Conservation (phyloP, 2,329 filamentous ascomycete genomes). For the Penicillium italicum region DNA sequence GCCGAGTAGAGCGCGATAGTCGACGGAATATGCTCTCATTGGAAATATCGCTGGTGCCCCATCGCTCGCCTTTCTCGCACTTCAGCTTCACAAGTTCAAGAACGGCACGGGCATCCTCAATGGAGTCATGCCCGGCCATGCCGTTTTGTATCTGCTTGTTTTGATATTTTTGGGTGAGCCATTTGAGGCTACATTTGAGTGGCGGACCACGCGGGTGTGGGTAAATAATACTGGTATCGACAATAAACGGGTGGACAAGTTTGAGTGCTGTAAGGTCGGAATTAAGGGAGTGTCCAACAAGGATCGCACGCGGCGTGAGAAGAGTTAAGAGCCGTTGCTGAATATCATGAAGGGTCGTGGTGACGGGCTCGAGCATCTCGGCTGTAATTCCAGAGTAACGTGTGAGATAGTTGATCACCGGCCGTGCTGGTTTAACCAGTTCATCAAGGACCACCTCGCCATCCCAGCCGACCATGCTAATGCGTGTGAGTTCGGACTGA, state of each 20-base stretch:
- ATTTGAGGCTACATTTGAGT: constrained; percentile 87
- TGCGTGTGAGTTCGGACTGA: constrained; percentile 78
- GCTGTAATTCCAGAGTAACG: constrained; percentile 88
- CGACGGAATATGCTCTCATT: constrained; percentile 88
- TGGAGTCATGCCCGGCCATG: constrained; percentile 75
- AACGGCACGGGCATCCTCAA: constrained; percentile 88
- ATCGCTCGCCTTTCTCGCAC: constrained; percentile 84
- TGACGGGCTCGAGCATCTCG: constrained; percentile 75
- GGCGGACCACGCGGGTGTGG: constrained; percentile 87
- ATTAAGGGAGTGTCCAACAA: constrained; percentile 49
- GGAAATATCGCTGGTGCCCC: constrained; percentile 74
- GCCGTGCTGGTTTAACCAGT: constrained; percentile 81
- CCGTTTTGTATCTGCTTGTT: constrained; percentile 84
- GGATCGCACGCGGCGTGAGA: constrained; percentile 50
- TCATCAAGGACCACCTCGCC: constrained; percentile 80
- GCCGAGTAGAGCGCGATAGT: constrained; percentile 56
- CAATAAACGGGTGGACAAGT: constrained; percentile 85
- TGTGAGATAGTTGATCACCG: constrained; percentile 91
- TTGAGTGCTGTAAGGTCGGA: constrained; percentile 70
- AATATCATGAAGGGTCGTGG: constrained; percentile 78
- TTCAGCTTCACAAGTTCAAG: constrained; percentile 93
- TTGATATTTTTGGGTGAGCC: constrained; percentile 80
- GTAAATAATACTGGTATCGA: constrained; percentile 87
- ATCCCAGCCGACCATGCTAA: constrained; percentile 84
- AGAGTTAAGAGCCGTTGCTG: constrained; percentile 71